Base-by-base conservation (phyloP, 2,329 filamentous ascomycete genomes). In the Fusarium torulosum region DNA sequence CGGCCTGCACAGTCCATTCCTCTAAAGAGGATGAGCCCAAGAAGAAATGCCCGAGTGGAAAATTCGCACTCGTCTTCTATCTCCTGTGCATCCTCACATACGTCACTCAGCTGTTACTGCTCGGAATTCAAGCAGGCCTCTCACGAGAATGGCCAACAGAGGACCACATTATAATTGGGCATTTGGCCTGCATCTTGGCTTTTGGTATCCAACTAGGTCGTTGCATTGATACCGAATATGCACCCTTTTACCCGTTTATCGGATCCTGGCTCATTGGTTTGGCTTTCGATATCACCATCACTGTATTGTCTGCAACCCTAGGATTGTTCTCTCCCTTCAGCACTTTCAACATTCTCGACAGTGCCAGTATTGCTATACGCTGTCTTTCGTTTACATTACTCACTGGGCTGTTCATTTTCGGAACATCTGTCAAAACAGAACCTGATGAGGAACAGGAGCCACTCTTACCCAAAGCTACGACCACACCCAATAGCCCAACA, bases 181-280 rank as follows among this genome's bases (percentile, higher is more conserved):
- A 86, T 37, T 77, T 91, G 25, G 86, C 88, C 2, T 90, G 87
- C 54, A 81, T 88, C 44, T 77, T 92, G 27, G 81, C 88, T n/a
- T 92, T 90, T 75, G 84, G 86, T 5, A 83, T 89, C 15, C 82
- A 90, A 68, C 79, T 88, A 59, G 81, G 85, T 40, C 82, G 82
- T 20, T 80, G 91, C 15, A 78, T 81, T 4, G 84, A 87, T 52
- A 79, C 80, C 19, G 74, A 80, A 29, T 80, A 82, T 51, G 81
- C 83, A 4, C 81, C 87, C 11, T 90, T 88, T 83, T 88, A 89
- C 68, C 88, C 89, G 0, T 88, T 88, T 64, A 85, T 86, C 65
- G 89, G 88, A 19, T 86, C 86, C 14, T 91, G 89, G 83, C 67
- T 85, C 29, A 75, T 91, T 17, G 86, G 85, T 15, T 76, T 90